A percentile compares a stretch with the other conserved stretches of the same genome.
Conservation (phyloP, 441 rosid species). For the Melastoma candidum region DNA sequence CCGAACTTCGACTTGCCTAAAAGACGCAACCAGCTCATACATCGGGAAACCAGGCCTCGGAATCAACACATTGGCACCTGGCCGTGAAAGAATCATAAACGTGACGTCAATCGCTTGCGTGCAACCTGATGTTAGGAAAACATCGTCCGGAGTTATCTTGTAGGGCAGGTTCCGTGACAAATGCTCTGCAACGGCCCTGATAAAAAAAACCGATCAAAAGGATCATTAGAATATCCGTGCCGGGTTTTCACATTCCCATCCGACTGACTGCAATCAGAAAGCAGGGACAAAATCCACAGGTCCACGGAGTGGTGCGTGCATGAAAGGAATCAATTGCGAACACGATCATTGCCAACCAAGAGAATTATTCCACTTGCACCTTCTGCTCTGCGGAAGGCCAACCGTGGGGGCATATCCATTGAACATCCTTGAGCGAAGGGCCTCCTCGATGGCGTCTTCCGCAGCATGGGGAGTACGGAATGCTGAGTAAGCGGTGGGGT, state of each 20-base stretch:
- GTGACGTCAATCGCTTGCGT: constrained; percentile 91
- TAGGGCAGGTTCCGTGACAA: constrained; percentile 71
- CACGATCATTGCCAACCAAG: no score
- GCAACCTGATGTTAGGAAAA: constrained; percentile 83
- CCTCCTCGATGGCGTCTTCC: constrained; percentile 45
- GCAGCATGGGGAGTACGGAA: constrained; percentile 58
- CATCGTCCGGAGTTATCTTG: constrained; percentile 62
- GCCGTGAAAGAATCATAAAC: constrained; percentile 60
- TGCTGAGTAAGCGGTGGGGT: constrained; percentile 78
- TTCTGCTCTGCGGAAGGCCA: constrained; percentile 83
- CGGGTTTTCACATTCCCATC: neutral
- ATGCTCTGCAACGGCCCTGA: constrained; percentile 75
- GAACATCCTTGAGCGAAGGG: constrained; percentile 66
- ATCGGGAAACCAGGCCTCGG: constrained; percentile 92
- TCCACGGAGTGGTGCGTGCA: no score
- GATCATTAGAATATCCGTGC: no score
- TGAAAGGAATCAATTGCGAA: no score
- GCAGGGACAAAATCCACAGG: no score
- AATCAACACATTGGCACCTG: constrained; percentile 65
- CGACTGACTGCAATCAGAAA: neutral
- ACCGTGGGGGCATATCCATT: constrained; percentile 87
- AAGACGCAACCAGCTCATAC: constrained; percentile 65
- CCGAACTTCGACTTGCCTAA: constrained; percentile 62
- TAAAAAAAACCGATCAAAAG: neutral
- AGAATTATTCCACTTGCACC: constrained; percentile 22